Percentiles rank a stretch among this genome's conserved stretches.
These are phyloP conservation scores for Botrytis aclada DNA, from an alignment of 2,329 filamentous ascomycete species.

Conservation along the genomic window DNA sequence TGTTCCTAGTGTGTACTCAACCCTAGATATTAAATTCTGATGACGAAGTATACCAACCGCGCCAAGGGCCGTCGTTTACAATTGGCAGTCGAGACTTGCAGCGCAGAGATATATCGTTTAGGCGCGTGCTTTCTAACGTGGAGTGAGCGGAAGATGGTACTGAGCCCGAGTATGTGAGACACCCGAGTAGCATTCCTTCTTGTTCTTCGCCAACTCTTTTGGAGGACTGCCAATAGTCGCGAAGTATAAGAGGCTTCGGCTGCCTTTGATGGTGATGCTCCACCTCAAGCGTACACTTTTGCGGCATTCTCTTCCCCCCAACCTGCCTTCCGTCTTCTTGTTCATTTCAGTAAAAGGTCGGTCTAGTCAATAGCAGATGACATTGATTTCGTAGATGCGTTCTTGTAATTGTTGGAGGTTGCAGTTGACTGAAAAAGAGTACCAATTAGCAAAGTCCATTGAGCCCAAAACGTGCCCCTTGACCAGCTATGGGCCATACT, in stretches of 20 bases:
- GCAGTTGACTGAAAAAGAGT: neutral
- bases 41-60: neutral
- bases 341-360: neutral
- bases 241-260: neutral
- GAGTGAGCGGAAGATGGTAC: too few species aligned
- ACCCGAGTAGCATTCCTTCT: too few species aligned
- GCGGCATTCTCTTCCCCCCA: too few species aligned
- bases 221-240: fast-evolving
- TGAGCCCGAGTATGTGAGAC: neutral
- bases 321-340: neutral
- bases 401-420: neutral
- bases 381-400: neutral
- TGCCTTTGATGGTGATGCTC: neutral
- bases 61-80: neutral
- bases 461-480: too few species aligned
- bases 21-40: neutral
- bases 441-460: neutral
- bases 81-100: neutral
- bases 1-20: neutral
- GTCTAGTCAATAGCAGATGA: neutral
- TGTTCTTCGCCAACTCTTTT: fast-evolving
- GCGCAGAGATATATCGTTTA: neutral
- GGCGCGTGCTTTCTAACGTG: neutral
- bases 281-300: neutral
- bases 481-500: neutral